Evolutionary conservation across 2,329 filamentous ascomycete species (phyloP).

Genomic region (Penicillium concentricum): DNA sequence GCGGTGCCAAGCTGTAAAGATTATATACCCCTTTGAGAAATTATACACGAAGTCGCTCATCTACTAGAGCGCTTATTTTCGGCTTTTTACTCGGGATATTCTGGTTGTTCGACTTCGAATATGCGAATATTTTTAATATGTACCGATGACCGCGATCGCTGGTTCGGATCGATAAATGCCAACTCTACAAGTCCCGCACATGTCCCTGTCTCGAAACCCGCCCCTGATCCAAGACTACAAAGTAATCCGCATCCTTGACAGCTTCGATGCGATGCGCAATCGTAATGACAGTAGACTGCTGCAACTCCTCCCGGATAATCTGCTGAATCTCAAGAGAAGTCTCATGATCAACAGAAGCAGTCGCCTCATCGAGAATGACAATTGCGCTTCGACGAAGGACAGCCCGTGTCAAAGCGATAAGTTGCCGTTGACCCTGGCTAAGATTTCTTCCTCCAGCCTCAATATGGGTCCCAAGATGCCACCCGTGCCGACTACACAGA

Average conservation of each 20-base stretch:
- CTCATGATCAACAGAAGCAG: slow-evolving; percentile 63
- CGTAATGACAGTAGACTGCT: slow-evolving; percentile 58
- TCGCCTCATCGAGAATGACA: slow-evolving; percentile 66
- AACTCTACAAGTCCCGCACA: slow-evolving; percentile 24
- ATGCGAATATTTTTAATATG: background rate
- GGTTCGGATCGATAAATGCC: background rate
- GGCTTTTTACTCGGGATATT: background rate
- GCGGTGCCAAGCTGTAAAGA: slow-evolving; percentile 70
- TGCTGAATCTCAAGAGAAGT: slow-evolving; percentile 52
- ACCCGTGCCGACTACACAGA: slow-evolving; percentile 56
- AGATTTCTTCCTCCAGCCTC: slow-evolving; percentile 63
- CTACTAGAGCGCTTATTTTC: background rate
- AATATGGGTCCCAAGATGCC: slow-evolving; percentile 56
- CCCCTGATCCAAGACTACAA: slow-evolving; percentile 55
- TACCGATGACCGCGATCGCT: background rate
- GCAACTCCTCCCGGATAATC: slow-evolving; percentile 37
- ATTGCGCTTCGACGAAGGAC: slow-evolving; percentile 61
- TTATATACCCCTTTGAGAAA: slow-evolving; percentile 47
- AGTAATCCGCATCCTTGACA: slow-evolving; percentile 58
- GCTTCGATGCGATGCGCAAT: slow-evolving; percentile 66
- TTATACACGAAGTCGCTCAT: slow-evolving; percentile 6
- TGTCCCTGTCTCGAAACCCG: slow-evolving; percentile 38
- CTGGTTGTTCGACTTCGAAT: background rate
- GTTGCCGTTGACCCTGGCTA: slow-evolving; percentile 64
- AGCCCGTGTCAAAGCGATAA: slow-evolving; percentile 64